Base-by-base conservation (phyloP, 2,329 filamentous ascomycete genomes). In the Talaromyces funiculosus region DNA sequence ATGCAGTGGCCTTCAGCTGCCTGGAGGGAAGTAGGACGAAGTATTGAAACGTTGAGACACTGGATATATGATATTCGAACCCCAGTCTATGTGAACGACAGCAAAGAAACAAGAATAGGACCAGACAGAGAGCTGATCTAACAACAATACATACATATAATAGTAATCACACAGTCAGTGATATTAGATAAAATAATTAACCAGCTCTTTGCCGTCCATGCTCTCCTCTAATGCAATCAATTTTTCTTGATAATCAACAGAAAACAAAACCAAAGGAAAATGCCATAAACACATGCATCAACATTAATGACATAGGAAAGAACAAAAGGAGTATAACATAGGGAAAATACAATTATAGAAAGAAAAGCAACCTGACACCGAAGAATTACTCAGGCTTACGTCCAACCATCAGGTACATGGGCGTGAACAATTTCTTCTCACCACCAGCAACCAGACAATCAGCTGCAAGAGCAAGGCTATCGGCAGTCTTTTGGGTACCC, bases 401-500 rank as follows among this genome's bases (percentile, higher is more conserved):
- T 63, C 86, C 93, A 62, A 97, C 85, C 90, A 97, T 97, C 72
- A 97, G 81, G 79, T 96, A 97, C 93, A 97, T 97, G 60, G 93
- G 93, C 1, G 93, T 97, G 79, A 97, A 97, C n/a, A 97, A 84
- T 75, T 96, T 90, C 80, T 92, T 83, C 74, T 86, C 85, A 37
- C 87, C 93, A 76, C 93, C 93, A 53, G 90, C 90, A 22, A 96
- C 92, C 56, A 97, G 81, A 69, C 86, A 89, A 76, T 97, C 92
- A 10, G 85, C 92, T 33, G 90, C 92, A 61, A 86, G 71, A 5
- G 89, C 92, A 69, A 97, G 78, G 70, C 89, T 92, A 77, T 97
- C 89, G 10, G 92, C 92, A n/a, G 92, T 96, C 86, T 96, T 96
- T 79, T 91, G 90, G 53, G 92, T 95, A 53, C 93, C 93, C 57